phyloP scores from a whole-genome alignment of 192 early-diverging fungal genomes.

The Coemansia sp. region DNA sequence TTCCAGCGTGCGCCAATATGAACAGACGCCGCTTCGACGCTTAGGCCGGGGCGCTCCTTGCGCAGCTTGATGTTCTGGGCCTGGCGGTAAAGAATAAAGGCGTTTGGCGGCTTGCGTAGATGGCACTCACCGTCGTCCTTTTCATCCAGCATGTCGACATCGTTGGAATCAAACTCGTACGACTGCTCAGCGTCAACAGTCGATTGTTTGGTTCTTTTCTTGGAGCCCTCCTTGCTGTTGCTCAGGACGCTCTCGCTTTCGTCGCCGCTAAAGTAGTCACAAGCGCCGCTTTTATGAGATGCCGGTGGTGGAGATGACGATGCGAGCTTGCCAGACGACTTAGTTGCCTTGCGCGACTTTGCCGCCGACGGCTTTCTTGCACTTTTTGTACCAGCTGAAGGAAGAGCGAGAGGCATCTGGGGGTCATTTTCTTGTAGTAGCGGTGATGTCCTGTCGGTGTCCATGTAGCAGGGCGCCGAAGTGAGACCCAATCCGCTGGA shows the following conservation, averaged over 20 bases:
- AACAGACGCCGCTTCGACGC: slow-evolving; percentile 28
- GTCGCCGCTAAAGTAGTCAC: slow-evolving; percentile 3
- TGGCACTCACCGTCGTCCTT: slow-evolving; percentile 2
- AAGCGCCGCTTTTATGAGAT: not conserved
- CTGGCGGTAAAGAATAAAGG: slow-evolving; percentile 43
- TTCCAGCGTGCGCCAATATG: slow-evolving; percentile 40
- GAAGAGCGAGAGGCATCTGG: not conserved
- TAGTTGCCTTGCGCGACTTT: slow-evolving; percentile 3
- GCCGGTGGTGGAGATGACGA: not conserved
- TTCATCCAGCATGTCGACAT: not conserved
- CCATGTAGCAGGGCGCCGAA: not conserved
- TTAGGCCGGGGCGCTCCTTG: slow-evolving; percentile 13
- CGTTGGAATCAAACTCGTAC: not conserved
- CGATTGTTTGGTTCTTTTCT: not conserved
- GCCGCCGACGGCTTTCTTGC: slow-evolving; percentile 6
- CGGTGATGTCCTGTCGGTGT: not conserved
- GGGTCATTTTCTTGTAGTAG: not conserved
- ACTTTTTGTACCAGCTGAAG: not conserved
- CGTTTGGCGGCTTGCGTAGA: slow-evolving; percentile 45
- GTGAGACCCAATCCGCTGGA: not conserved
- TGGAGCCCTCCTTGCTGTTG: not conserved
- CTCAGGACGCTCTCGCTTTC: not conserved
- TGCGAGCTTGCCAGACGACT: slow-evolving; percentile 1
- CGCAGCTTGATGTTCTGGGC: slow-evolving; percentile 28
- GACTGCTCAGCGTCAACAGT: not conserved